Evolutionary conservation across 2,329 filamentous ascomycete genomes (phyloP).

Genomic region (Colletotrichum sp.): DNA sequence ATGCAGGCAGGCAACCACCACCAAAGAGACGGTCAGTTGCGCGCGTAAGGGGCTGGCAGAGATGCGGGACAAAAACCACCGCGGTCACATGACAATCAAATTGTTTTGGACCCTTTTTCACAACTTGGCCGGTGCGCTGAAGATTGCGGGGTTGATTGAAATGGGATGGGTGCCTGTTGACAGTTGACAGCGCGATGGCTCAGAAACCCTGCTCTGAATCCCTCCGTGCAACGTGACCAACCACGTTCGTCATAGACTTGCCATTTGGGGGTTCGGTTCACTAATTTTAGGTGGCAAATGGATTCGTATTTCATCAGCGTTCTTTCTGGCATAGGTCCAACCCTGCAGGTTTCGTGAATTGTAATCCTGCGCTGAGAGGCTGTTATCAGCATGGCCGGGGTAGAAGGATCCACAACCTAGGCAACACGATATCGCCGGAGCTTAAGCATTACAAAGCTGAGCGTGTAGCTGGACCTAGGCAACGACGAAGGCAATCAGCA

Average conservation of each 20-base stretch:
- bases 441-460: neutral
- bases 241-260: neutral
- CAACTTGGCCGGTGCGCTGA: neutral
- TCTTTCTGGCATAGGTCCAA: neutral
- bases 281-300: neutral
- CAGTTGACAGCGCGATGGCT: neutral
- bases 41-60: neutral
- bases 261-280: neutral
- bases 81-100: neutral
- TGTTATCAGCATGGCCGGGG: neutral
- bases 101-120: neutral
- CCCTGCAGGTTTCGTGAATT: neutral
- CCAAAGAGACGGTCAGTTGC: neutral
- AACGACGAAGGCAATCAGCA: fast-evolving
- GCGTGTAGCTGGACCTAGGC: neutral
- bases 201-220: neutral
- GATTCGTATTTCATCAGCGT: neutral
- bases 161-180: neutral
- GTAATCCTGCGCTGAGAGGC: neutral
- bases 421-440: neutral
- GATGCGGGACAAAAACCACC: neutral
- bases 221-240: neutral
- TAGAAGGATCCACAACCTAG: neutral
- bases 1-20: neutral
- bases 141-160: neutral